These are phyloP conservation scores for Euphorbia pulcherrima DNA, from an alignment of 345 rosid genomes.

Conservation along the genomic window DNA sequence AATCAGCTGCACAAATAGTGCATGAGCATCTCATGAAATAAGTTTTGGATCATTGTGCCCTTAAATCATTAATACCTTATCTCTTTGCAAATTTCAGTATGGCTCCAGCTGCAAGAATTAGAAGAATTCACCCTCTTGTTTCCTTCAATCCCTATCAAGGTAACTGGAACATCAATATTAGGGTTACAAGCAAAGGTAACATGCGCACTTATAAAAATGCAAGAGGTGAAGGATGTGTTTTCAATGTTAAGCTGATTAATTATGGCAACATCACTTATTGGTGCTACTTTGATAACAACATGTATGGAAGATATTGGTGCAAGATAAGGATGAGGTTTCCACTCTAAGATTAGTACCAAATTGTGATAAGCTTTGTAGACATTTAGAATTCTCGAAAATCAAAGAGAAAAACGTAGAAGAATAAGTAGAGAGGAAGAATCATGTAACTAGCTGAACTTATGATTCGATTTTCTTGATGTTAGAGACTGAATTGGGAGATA, in stretches of 20 bases:
- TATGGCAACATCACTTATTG: no score
- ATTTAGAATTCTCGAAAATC: no score
- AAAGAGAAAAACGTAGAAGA: no score
- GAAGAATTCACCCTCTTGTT: slow-evolving; percentile 86
- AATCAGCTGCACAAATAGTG: slow-evolving; percentile 84
- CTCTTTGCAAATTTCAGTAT: slow-evolving; percentile 36
- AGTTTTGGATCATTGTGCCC: slow-evolving; percentile 15
- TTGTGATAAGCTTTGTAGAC: no score
- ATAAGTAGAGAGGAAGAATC: no score
- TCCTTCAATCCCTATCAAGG: slow-evolving; percentile 97
- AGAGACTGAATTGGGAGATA: no score
- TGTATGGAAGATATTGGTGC: no score
- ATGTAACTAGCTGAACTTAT: no score
- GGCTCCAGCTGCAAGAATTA: slow-evolving; percentile 73
- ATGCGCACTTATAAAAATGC: slow-evolving; percentile 87
- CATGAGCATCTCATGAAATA: slow-evolving; percentile 66
- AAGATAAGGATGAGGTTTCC: no score
- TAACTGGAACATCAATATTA: slow-evolving; percentile 85
- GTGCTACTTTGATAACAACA: no score
- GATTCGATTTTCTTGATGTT: no score
- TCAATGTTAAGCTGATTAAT: slow-evolving; percentile 88
- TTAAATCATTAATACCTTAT: background rate
- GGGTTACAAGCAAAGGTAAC: slow-evolving; percentile 76
- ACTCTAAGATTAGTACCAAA: no score
- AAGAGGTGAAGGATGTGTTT: slow-evolving; percentile 93